phyloP scores from a whole-genome alignment of 2,329 filamentous ascomycete genomes.

The Myriangium duriaei region DNA sequence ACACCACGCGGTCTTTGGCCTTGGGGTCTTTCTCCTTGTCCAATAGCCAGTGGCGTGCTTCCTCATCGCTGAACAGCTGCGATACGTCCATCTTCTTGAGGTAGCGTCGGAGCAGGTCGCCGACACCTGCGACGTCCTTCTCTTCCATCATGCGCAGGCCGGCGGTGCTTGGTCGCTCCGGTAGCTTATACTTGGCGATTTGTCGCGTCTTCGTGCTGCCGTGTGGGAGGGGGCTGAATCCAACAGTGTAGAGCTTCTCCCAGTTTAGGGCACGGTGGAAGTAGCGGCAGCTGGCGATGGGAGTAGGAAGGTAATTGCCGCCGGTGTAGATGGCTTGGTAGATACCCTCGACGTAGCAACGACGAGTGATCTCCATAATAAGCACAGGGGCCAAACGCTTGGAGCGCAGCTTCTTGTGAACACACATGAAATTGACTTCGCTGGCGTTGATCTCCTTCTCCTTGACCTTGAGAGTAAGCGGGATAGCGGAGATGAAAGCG shows the following conservation, averaged over 20 bases:
- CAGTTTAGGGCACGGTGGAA: slow-evolving; percentile 90
- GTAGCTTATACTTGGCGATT: slow-evolving; percentile 73
- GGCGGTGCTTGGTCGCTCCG: slow-evolving; percentile 54
- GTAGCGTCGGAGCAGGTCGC: slow-evolving; percentile 64
- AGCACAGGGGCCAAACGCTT: slow-evolving; percentile 88
- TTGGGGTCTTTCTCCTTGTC: slow-evolving; percentile 45
- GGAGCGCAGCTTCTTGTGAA: slow-evolving; percentile 92
- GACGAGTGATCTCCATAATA: slow-evolving; percentile 93
- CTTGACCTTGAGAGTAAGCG: slow-evolving; percentile 69
- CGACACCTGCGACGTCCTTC: slow-evolving; percentile 65
- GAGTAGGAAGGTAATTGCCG: slow-evolving; percentile 79
- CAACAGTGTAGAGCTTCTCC: slow-evolving; percentile 89
- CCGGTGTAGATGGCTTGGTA: slow-evolving; percentile 96
- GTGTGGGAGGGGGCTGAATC: slow-evolving; percentile 77
- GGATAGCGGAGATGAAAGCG: slow-evolving; percentile 90
- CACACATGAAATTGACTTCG: slow-evolving; percentile 96
- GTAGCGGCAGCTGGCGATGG: slow-evolving; percentile 86
- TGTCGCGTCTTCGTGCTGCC: slow-evolving; percentile 78
- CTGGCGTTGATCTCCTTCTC: slow-evolving; percentile 62
- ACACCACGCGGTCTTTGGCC: slow-evolving; percentile 69
- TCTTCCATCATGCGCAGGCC: slow-evolving; percentile 70
- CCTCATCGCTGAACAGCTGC: slow-evolving; percentile 65
- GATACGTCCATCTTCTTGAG: slow-evolving; percentile 70
- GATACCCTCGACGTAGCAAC: slow-evolving; percentile 73
- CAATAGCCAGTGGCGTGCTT: slow-evolving; percentile 79